Conservation (phyloP, 2,329 filamentous ascomycete genomes). For the Aspergillus awamori region DNA sequence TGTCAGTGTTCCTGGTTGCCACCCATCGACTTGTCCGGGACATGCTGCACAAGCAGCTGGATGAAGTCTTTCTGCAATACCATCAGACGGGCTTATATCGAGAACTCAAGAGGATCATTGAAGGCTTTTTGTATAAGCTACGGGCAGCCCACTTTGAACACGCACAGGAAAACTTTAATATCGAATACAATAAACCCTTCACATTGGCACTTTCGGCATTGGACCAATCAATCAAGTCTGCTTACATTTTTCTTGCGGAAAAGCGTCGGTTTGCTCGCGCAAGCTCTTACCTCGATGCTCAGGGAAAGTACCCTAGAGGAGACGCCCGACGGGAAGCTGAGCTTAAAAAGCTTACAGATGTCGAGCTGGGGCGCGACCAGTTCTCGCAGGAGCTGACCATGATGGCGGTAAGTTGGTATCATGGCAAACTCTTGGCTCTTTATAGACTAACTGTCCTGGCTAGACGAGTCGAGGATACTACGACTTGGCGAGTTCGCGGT, state of each 20-base stretch:
- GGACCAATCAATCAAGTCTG: slow-evolving; percentile 23
- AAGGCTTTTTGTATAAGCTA: slow-evolving; percentile 51
- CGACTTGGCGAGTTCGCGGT: slow-evolving; percentile 42
- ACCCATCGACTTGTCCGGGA: slow-evolving; percentile 34
- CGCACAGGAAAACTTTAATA: slow-evolving; percentile 55
- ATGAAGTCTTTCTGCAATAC: slow-evolving; percentile 39
- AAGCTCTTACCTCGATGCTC: slow-evolving; percentile 15
- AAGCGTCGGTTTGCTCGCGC: slow-evolving; percentile 27
- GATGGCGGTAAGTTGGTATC: slow-evolving; percentile 42
- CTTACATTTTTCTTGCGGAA: slow-evolving; percentile 14
- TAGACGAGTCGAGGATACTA: slow-evolving; percentile 44
- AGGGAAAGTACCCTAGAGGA: slow-evolving; percentile 20
- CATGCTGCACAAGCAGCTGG: slow-evolving; percentile 51
- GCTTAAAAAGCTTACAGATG: slow-evolving; percentile 28
- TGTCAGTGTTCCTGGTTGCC: slow-evolving; percentile 45
- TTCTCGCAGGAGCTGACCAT: slow-evolving; percentile 44
- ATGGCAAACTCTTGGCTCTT: not conserved
- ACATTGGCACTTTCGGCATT: slow-evolving; percentile 50
- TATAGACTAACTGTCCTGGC: slow-evolving; percentile 14
- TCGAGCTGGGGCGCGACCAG: slow-evolving; percentile 36
- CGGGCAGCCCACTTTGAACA: slow-evolving; percentile 41
- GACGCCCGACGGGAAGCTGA: slow-evolving; percentile 26
- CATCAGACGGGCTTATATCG: slow-evolving; percentile 40
- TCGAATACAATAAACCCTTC: slow-evolving; percentile 60
- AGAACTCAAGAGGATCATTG: slow-evolving; percentile 45